phyloP scores from a whole-genome alignment of 2,329 filamentous ascomycete genomes.

The Sordariomycetes sp. region DNA sequence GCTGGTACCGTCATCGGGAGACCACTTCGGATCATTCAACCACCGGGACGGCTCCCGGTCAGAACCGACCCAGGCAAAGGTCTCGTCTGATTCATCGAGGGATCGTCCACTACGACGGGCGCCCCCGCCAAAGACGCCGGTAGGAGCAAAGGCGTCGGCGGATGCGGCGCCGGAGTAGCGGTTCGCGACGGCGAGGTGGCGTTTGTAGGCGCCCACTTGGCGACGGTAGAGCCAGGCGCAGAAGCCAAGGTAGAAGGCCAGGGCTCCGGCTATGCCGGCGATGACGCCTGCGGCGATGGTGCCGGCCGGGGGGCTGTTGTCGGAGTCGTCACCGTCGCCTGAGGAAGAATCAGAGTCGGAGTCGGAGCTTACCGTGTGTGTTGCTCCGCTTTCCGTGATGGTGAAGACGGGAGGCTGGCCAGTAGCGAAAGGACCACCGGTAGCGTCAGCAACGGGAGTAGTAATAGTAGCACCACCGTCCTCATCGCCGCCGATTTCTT shows the following conservation, averaged over 20 bases:
- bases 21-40: slow-evolving; percentile 19
- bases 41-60: slow-evolving; percentile 9
- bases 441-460: slow-evolving; percentile 41
- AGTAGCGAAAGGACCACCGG: slow-evolving; percentile 61
- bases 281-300: slow-evolving; percentile 43
- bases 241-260: slow-evolving; percentile 59
- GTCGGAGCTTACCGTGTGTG: slow-evolving; percentile 31
- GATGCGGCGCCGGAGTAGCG: slow-evolving; percentile 38
- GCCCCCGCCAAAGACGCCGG: slow-evolving; percentile 12
- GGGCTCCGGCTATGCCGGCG: slow-evolving; percentile 54
- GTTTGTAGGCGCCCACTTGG: slow-evolving; percentile 60
- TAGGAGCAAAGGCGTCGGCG: slow-evolving; percentile 23
- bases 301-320: slow-evolving; percentile 12
- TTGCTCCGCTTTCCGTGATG: slow-evolving; percentile 40
- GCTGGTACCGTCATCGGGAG: slow-evolving; percentile 12
- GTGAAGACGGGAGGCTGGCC: slow-evolving; percentile 63
- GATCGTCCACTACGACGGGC: slow-evolving; percentile 8
- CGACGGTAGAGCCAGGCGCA: slow-evolving; percentile 66
- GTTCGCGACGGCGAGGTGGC: slow-evolving; percentile 58
- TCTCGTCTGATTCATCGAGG: slow-evolving; percentile 7
- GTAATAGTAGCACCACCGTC: slow-evolving; percentile 44
- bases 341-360: slow-evolving; percentile 26
- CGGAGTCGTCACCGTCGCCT: slow-evolving; percentile 16
- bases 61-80: slow-evolving; percentile 22
- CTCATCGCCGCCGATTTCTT: slow-evolving; percentile 39